Base-by-base conservation (phyloP, 2,329 filamentous ascomycete genomes). In the Akanthomyces dipterigenus region DNA sequence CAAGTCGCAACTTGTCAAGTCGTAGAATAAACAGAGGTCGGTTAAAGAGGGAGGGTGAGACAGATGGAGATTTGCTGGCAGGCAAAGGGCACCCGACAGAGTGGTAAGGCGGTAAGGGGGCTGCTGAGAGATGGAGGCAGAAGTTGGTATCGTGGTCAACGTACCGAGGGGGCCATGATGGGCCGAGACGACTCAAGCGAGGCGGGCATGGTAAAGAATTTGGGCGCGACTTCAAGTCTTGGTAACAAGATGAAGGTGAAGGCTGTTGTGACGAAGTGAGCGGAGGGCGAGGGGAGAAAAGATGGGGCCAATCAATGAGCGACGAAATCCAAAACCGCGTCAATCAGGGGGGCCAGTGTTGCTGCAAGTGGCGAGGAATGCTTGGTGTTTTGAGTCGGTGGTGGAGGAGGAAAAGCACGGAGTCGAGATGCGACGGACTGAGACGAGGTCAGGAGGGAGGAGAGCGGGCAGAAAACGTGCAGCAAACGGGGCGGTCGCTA, bases 121-220 rank as follows among this genome's bases (percentile, higher is more conserved):
- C 20, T 18, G 51, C 46, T 51, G 61, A 49, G 49, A 55, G 63
- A 42, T 61, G 60, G 65, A 38, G n/a, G 42, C 42, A 16, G 31
- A 28, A n/a, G 34, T 26, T 18, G 36, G 42, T 8, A 42, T 24
- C 9, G 40, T 22, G 38, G 26, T 26, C 14, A 38, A 64, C 83
- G 60, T 83, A 86, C 83, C 69, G 83, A 85, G 53, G 82, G 80
- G 63, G 82, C 82, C 83, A 86, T 85, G 71, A 86, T 86, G 68
- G 83, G 83, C 70, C 82, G 82, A 59, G 81, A 78, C 49, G 83
- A 86, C 61, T 86, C 83, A 62, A 85, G 69, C n/a, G 83, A 86
- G 64, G 78, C 72, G 70, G 82, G 81, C 83, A 86, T 86, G 61
- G 65, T 70, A 67, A 58, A 24, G 48, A 8, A n/a, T n/a, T 26